A percentile compares a stretch with the other conserved stretches of the same genome.
Conservation (phyloP, 352 stramenopile species). For the Thalassiosira exigua region DNA sequence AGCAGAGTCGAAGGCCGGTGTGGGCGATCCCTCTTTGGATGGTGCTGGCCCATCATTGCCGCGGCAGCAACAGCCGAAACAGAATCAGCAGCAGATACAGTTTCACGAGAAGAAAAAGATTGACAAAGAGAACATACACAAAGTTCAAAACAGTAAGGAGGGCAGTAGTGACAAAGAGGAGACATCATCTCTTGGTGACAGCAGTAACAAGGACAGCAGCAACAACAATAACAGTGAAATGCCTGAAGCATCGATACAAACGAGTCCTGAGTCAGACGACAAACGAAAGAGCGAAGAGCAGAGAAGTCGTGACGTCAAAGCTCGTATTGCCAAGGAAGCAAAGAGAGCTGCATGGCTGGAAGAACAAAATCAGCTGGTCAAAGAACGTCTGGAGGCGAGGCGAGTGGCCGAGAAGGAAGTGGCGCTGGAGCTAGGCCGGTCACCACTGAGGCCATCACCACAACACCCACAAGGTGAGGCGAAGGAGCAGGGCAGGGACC, state of each 20-base stretch:
- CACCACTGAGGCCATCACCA: no score
- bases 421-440: no score
- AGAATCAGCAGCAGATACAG: neutral
- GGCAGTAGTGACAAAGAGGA: no score
- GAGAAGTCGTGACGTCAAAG: neutral
- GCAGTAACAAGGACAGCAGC: neutral
- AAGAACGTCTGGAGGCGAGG: conserved; percentile 9
- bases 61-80: neutral
- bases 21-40: neutral
- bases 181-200: no score
- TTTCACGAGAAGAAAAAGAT: conserved; percentile 5
- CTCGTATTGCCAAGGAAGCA: neutral
- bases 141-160: no score
- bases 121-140: neutral
- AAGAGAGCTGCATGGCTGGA: neutral
- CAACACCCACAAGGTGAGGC: neutral
- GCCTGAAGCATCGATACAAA: conserved; percentile 4
- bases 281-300: conserved; percentile 1
- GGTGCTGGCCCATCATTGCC: neutral
- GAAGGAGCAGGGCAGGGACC: neutral
- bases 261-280: neutral
- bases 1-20: neutral
- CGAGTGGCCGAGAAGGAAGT: neutral
- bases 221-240: neutral
- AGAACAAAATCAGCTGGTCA: conserved; percentile 17